Base-by-base conservation (phyloP, 805 yeast genomes). In the Monosporozyma aquatica region DNA sequence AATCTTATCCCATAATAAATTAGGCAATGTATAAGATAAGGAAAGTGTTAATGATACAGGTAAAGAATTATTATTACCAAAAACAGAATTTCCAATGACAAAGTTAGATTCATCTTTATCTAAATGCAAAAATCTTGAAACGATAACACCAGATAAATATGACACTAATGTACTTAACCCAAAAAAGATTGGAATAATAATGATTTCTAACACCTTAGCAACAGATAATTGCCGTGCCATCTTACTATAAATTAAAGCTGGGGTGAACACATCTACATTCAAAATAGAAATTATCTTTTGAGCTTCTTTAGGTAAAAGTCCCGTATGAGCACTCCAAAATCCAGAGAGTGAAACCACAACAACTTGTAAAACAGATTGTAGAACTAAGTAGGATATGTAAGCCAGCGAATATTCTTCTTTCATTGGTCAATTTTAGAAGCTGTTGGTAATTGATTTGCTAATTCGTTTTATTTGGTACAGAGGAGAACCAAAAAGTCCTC, bases 21-120 rank as follows among this genome's bases (percentile, higher is more conserved):
- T 76, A 2, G 92, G 94, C 45, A 83, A 66, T 0, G 90, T 79
- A 56, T 80, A 80, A 1, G 89, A 79, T 48, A 83, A 67, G 1
- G 95, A 81, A 43, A 92, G 67, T 1, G 92, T 83, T 50, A 92
- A 71, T 0, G 96, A 87, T 1, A 90, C 97, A 0, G 98, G 97
- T 43, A 90, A 72, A 9, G 95, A 84, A 68, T 90, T 90, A 35
- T 95, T 86, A 65, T 90, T 92, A 41, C 97, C 97, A 65, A 90
- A 90, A 5, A 89, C 95, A 2, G 92, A 87, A 94, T 92, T 92
- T 2, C 96, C 97, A 18, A 94, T 82, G 39, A 92, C 96, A 55
- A 86, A 90, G 65, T 90, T 89, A 3, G 85, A 58, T 64, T 92
- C 97, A 11, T 84, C 76, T 38, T 68, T 75, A 53, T 83, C 83